A percentile compares a stretch with the other conserved stretches of the same genome.
These are phyloP conservation scores for Sinapis alba DNA, from an alignment of 441 rosid genomes.

Conservation along the genomic window DNA sequence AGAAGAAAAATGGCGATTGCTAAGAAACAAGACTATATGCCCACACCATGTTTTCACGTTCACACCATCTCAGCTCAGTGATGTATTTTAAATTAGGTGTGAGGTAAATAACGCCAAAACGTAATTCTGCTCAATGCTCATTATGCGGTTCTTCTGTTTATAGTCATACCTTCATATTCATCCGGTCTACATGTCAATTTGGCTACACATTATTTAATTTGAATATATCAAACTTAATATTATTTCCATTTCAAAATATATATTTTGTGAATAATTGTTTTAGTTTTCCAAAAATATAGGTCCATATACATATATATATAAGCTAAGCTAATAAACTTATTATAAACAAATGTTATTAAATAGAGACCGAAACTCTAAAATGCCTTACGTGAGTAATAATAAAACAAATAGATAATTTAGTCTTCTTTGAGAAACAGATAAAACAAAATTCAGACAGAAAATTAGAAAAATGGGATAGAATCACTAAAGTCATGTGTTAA, in stretches of 20 bases:
- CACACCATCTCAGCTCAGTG: not conserved
- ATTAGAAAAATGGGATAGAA: not conserved
- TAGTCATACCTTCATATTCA: not conserved
- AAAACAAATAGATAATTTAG: not conserved
- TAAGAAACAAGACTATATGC: not conserved
- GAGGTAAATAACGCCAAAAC: not conserved
- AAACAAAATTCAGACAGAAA: not conserved
- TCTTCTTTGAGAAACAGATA: not conserved
- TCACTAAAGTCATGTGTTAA: constrained; percentile 14
- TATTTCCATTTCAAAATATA: too few species aligned
- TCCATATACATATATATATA: not conserved
- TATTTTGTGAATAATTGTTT: not conserved
- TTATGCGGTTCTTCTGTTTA: not conserved
- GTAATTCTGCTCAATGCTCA: not conserved
- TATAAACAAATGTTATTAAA: not conserved
- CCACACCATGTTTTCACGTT: not conserved
- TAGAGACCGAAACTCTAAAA: not conserved
- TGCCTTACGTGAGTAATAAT: not conserved
- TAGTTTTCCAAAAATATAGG: not conserved
- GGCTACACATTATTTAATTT: not conserved
- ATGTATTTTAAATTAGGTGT: not conserved
- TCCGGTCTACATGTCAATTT: not conserved
- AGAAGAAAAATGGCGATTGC: not conserved
- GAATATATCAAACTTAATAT: too few species aligned
- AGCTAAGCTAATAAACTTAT: not conserved